A percentile compares a stretch with the other conserved stretches of the same genome.
Conservation (phyloP, 2,329 filamentous ascomycete species). For the Parastagonospora nodorum region DNA sequence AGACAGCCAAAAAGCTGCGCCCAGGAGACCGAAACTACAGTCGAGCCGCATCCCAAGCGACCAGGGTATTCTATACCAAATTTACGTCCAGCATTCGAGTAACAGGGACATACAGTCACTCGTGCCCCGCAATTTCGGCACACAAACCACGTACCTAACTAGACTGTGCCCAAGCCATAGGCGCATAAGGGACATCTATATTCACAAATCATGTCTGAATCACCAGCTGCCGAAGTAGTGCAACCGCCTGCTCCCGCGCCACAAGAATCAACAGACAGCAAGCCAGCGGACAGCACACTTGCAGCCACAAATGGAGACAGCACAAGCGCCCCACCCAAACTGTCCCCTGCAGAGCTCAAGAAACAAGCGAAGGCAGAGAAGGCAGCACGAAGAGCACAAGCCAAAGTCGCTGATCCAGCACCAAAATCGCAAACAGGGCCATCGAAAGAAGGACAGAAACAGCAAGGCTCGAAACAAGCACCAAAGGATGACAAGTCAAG, state of each 20-base stretch:
- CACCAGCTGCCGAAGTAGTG: constrained; percentile 20
- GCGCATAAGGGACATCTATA: not conserved
- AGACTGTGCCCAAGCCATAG: constrained; percentile 1
- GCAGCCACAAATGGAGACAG: constrained; percentile 25
- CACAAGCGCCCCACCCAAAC: constrained; percentile 54
- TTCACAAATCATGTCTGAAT: constrained; percentile 32
- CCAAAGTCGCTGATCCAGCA: constrained; percentile 56
- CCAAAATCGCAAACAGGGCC: constrained; percentile 43
- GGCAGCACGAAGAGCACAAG: constrained; percentile 76
- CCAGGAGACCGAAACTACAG: not conserved
- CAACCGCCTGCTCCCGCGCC: constrained; percentile 15
- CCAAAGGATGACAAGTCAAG: constrained; percentile 41
- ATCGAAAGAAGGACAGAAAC: constrained; percentile 37
- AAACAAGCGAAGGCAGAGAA: constrained; percentile 91
- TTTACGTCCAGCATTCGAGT: too few relatives aligned
- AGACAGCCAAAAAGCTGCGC: not conserved
- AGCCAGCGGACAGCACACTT: constrained; percentile 8
- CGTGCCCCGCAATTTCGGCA: constrained; percentile 13
- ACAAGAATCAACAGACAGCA: constrained; percentile 6
- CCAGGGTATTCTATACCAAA: constrained; percentile 1
- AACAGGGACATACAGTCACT: not conserved
- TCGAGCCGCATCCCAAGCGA: not conserved
- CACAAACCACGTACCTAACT: constrained; percentile 4
- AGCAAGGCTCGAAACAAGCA: constrained; percentile 41
- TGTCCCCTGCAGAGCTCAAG: constrained; percentile 80